Evolutionary conservation across 176 grass and related monocot species (phyloP), one percentile per base, ranked within the genome.

Genomic region (Oryza longistaminata): DNA sequence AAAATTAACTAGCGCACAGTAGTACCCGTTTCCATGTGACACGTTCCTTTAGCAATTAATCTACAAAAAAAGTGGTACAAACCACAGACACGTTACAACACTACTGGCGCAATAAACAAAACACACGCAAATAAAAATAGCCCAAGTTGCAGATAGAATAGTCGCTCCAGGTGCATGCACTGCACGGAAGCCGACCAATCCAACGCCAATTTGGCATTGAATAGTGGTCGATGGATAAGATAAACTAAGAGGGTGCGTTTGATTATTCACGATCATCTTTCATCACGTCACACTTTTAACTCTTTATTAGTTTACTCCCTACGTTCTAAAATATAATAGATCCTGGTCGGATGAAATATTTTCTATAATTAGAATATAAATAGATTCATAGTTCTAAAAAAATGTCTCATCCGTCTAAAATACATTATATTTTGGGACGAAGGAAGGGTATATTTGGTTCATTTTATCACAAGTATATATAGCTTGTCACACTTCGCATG

Each of bases 171-270:
- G 34, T 71, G 81, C 81, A 79, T 48, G 74, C 74, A 35, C 60
- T 16, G 24, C 70, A n/a, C 33, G 11, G 58, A 46, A 26, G 27
- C 43, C 44, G 52, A 39, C n/a, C 73, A 21, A 52, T 67, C 24
- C 22, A 43, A 43, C 26, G 29, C 43, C 79, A 46, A 84, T 58
- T 68, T 85, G 83, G 72, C 75, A 55, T 5, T 25, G 52, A 65
- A n/a, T 55, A 53, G 50, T 65, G 78, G 55, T 65, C 67, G 74
- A 31, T 49, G 80, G 84, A 87, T 83, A 83, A 79, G 67, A 86
- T 83, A 83, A 83, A 74, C 40, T 76, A 37, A 37, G 5, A 37
- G 35, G 6, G 35, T 37, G 35, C 0, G 35, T 37, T 37, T 6
- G 35, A 37, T 37, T 37, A 37, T 37, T 37, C 35, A 37, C 0